Percentiles rank a stretch among this genome's conserved stretches.
phyloP scores from a whole-genome alignment of 768 basidiomycete species.

The Kwoniella pini region DNA sequence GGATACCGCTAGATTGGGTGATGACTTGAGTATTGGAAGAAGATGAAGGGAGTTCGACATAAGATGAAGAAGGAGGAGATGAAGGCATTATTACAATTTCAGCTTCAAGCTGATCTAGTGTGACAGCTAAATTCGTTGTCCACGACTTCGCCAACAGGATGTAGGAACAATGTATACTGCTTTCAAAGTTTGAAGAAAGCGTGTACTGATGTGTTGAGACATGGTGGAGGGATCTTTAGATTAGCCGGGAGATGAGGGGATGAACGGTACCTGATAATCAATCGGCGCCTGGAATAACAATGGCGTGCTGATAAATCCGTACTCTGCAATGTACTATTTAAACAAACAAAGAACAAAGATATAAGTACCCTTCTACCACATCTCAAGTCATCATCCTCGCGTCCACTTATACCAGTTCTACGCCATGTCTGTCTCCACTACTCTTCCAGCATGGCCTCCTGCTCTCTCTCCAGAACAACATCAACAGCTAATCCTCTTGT shows the following conservation, averaged over 20 bases:
- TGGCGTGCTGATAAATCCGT: constrained; percentile 9
- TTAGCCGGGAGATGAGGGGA: background rate
- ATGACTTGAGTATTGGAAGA: too few species aligned
- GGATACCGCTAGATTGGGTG: background rate
- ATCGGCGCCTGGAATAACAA: background rate
- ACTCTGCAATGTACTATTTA: too few species aligned
- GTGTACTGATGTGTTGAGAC: too few species aligned
- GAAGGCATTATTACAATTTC: too few species aligned
- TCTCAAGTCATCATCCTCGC: background rate
- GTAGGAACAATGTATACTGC: too few species aligned
- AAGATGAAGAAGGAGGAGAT: background rate
- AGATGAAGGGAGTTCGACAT: too few species aligned
- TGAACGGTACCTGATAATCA: background rate
- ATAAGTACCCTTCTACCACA: background rate
- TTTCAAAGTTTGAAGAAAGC: too few species aligned
- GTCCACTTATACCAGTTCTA: background rate
- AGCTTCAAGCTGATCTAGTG: too few species aligned
- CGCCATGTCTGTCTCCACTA: constrained; percentile 16
- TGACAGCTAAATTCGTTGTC: too few species aligned
- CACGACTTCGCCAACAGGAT: too few species aligned
- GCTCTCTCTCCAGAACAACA: constrained; percentile 63
- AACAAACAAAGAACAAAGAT: background rate
- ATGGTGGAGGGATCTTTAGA: too few species aligned
- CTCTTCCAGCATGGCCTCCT: constrained; percentile 69
- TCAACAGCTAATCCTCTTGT: constrained; percentile 63